Conservation (phyloP, 768 basidiomycete species). For the Holtermanniella nyarrowii region DNA sequence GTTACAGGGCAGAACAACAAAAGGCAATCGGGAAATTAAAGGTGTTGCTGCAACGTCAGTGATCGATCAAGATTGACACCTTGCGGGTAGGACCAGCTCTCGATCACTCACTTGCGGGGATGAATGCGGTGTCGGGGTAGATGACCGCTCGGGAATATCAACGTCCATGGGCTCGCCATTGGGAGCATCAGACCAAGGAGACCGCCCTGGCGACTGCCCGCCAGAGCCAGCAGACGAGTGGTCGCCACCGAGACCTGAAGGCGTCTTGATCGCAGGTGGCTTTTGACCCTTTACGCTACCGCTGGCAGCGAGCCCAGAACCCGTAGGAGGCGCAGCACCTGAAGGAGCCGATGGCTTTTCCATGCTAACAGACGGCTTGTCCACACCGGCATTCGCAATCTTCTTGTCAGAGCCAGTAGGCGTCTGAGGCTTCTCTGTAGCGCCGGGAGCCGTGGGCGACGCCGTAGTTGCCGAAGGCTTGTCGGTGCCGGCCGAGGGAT, state of each 20-base stretch:
- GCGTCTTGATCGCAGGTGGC: neutral
- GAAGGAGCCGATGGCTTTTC: too few species aligned
- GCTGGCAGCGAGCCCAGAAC: neutral
- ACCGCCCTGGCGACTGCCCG: neutral
- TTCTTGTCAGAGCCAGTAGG: too few species aligned
- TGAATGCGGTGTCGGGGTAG: slow-evolving; percentile 39
- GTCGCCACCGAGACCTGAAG: neutral
- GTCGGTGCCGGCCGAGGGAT: too few species aligned
- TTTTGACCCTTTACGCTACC: neutral
- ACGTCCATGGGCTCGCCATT: slow-evolving; percentile 10
- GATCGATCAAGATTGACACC: neutral
- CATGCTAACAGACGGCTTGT: too few species aligned
- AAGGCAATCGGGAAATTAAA: too few species aligned
- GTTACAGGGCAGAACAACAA: too few species aligned
- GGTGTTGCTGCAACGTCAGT: slow-evolving; percentile 1
- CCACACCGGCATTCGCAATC: too few species aligned
- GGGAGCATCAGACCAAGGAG: neutral
- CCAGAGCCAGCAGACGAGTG: neutral
- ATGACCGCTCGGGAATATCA: slow-evolving; percentile 15
- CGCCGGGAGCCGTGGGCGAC: too few species aligned
- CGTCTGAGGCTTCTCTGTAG: too few species aligned
- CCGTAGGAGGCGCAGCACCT: neutral
- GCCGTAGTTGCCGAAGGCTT: too few species aligned
- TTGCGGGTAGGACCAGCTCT: neutral
- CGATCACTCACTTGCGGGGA: slow-evolving; percentile 35